A percentile compares a stretch with the other conserved stretches of the same genome.
phyloP scores from a whole-genome alignment of 192 early-diverging fungal genomes.

The Entomortierella lignicola region DNA sequence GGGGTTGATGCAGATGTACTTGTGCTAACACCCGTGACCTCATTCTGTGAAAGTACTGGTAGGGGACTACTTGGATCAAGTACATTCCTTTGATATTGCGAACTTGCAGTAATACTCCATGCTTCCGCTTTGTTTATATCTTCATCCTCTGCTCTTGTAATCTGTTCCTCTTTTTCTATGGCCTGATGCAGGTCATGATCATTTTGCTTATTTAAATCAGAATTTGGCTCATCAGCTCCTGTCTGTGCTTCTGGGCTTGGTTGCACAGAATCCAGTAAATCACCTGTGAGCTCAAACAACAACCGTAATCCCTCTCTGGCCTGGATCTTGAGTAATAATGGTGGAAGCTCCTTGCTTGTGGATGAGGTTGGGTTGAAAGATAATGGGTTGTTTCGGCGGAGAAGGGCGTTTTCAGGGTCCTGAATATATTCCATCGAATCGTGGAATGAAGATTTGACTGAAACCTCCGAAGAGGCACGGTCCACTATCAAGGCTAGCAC shows the following conservation, averaged over 20 bases:
- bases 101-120: background rate
- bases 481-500: constrained; percentile 6
- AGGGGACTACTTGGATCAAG: background rate
- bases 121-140: background rate
- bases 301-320: constrained; percentile 16
- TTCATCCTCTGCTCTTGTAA: background rate
- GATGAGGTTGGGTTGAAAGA: background rate
- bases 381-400: background rate
- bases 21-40: background rate
- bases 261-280: constrained; percentile 30
- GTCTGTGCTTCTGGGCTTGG: constrained; percentile 13
- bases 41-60: background rate
- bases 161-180: background rate
- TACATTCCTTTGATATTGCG: background rate
- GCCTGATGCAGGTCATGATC: background rate
- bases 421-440: constrained; percentile 11
- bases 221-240: background rate
- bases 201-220: background rate
- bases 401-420: constrained; percentile 14
- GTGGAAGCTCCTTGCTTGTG: constrained; percentile 5
- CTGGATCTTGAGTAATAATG: constrained; percentile 24
- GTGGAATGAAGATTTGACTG: constrained; percentile 11
- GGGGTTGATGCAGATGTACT: constrained; percentile 10
- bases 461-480: constrained; percentile 10
- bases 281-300: constrained; percentile 22